These are phyloP conservation scores for Dacryopinax spathularia DNA, from an alignment of 768 basidiomycete species.

Conservation along the genomic window DNA sequence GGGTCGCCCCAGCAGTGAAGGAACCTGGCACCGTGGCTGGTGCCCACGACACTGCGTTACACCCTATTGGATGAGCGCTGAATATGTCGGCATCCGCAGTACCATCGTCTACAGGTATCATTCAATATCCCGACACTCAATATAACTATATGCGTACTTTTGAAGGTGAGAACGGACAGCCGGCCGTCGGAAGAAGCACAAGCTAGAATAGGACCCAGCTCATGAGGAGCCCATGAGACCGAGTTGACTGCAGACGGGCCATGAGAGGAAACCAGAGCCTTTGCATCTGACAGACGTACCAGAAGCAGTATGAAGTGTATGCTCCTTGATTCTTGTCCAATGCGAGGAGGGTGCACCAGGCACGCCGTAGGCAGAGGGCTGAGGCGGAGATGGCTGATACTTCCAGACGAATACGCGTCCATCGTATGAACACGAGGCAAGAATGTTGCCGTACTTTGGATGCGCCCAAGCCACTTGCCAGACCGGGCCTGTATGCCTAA, in stretches of 20 bases:
- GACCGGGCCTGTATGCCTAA: constrained; percentile 88
- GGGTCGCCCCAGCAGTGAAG: constrained; percentile 45
- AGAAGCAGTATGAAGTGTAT: constrained; percentile 82
- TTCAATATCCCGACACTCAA: background rate
- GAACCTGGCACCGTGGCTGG: constrained; percentile 79
- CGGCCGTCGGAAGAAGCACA: constrained; percentile 97
- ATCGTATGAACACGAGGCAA: constrained; percentile 97
- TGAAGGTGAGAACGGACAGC: constrained; percentile 89
- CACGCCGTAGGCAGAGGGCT: constrained; percentile 33
- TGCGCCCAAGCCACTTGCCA: constrained; percentile 99
- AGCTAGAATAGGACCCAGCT: constrained; percentile 88
- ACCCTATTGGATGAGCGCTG: constrained; percentile 89
- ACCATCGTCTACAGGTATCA: constrained; percentile 58
- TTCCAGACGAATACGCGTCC: constrained; percentile 98
- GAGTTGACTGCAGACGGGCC: constrained; percentile 59
- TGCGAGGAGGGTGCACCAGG: constrained; percentile 31
- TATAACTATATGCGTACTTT: constrained; percentile 43
- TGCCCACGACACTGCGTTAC: constrained; percentile 96
- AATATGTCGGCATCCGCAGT: constrained; percentile 93
- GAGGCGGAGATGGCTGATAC: constrained; percentile 40
- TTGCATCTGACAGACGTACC: constrained; percentile 37
- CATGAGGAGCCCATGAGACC: constrained; percentile 97
- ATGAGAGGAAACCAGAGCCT: background rate
- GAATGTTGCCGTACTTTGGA: constrained; percentile 89
- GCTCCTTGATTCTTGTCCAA: constrained; percentile 94